These are phyloP conservation scores for Santalum album DNA, from an alignment of 164 flowering plant species.

Conservation along the genomic window DNA sequence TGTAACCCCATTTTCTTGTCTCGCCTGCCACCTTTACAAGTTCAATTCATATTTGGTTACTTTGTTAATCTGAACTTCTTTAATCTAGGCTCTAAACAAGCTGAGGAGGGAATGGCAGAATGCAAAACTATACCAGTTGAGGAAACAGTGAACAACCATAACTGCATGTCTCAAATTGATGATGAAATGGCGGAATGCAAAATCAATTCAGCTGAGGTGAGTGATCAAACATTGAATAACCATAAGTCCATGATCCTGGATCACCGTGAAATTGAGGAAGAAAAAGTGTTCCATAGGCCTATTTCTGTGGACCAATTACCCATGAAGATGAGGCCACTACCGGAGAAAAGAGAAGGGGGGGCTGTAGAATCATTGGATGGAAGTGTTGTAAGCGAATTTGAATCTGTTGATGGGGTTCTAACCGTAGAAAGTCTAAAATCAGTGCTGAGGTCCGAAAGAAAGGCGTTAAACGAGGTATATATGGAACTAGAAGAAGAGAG, in stretches of 20 bases:
- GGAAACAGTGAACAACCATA: no score
- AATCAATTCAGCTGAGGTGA: slow-evolving; percentile 15
- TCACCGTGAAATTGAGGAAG: slow-evolving; percentile 47
- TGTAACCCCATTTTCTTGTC: background rate
- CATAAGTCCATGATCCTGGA: slow-evolving; percentile 20
- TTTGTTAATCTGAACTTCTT: background rate
- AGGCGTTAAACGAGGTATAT: slow-evolving; percentile 52
- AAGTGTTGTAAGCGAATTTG: slow-evolving; percentile 51
- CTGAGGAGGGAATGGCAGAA: slow-evolving; percentile 23
- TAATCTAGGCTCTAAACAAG: slow-evolving; percentile 15
- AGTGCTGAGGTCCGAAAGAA: slow-evolving; percentile 47
- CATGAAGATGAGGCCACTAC: no score
- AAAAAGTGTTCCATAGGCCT: slow-evolving; percentile 53
- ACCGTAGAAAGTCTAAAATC: slow-evolving; percentile 50
- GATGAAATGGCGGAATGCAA: no score
- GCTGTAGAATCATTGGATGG: slow-evolving; percentile 60
- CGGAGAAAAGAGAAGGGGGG: slow-evolving; percentile 40
- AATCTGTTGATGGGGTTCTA: slow-evolving; percentile 28
- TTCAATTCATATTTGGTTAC: background rate
- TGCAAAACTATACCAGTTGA: no score
- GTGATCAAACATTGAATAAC: slow-evolving; percentile 14
- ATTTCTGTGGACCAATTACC: no score
- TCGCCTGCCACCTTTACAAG: no score
- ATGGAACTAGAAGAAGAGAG: slow-evolving; percentile 88
- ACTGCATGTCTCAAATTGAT: no score